A percentile compares a stretch with the other conserved stretches of the same genome.
Conservation (phyloP, 345 rosid species). For the Arabidopsis thaliana region TAIR10.1 NC_003071.7:7813001-7813500, state of each 20-base stretch:
- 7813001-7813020: slow-evolving; percentile 47
- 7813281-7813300: slow-evolving; percentile 4
- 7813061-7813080: not conserved
- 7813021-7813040: slow-evolving; percentile 44
- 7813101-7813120: slow-evolving; percentile 29
- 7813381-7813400: not conserved
- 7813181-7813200: slow-evolving; percentile 42
- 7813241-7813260: slow-evolving; percentile 6
- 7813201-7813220: slow-evolving; percentile 22
- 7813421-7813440: too few relatives aligned
- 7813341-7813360: not conserved
- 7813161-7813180: slow-evolving; percentile 46
- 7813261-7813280: not conserved
- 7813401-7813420: too few relatives aligned
- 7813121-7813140: slow-evolving; percentile 44
- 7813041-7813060: slow-evolving; percentile 44
- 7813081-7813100: slow-evolving; percentile 8
- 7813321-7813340: not conserved
- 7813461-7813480: too few relatives aligned
- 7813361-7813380: not conserved
- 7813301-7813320: slow-evolving; percentile 4
- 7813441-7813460: too few relatives aligned
- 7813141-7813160: slow-evolving; percentile 49
- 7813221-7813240: slow-evolving; percentile 9
- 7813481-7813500: too few relatives aligned